Evolutionary conservation across 2,329 filamentous ascomycete genomes (phyloP), one percentile per base, ranked within the genome.

Genomic region (Onygenales sp.): DNA sequence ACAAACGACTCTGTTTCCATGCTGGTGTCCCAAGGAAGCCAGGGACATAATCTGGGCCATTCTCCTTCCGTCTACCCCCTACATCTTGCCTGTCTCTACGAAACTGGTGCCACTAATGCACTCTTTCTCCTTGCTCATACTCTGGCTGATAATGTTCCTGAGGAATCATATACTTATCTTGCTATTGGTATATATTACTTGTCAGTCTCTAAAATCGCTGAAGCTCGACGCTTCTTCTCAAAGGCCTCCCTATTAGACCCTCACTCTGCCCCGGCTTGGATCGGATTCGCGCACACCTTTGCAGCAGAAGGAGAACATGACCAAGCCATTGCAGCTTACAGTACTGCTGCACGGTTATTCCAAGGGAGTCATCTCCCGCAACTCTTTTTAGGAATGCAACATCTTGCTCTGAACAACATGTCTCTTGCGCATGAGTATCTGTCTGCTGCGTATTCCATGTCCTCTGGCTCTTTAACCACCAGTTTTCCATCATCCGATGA

Each of bases 201-300:
- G 58, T 79, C 86, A 13, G 95, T 91, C 51, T 82, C 84, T 61
- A 91, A 90, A 64, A 89, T 98, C 54, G 87, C 93, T 3, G 93
- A 98, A 71, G 91, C 94, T 8, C 84, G 93, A 9, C 84, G 92
- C 41, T 98, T 93, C 75, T 98, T 98, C 70, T 95, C 89, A 64
- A 98, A 98, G 72, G 88, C 94, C 4, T 95, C 89, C 59, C 87
- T 97, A 76, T 92, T 98, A 85, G 91, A 98, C 65, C 88, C 92
- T 6, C 92, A 97, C 72, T 98, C 95, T 63, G 92, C 92, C 0
- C 89, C 93, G 1, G 93, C 93, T 2, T 98, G 93, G 93, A 97
- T 98, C 59, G 93, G 94, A 1, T 98, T 98, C 66, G 93, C 93
- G 1, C 94, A 98, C 69, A 98, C 93, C 0, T 98, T 98, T 67